Evolutionary conservation across 129 eudicot species (phyloP).

Genomic region (Chrysanthemum lavandulifolium): DNA sequence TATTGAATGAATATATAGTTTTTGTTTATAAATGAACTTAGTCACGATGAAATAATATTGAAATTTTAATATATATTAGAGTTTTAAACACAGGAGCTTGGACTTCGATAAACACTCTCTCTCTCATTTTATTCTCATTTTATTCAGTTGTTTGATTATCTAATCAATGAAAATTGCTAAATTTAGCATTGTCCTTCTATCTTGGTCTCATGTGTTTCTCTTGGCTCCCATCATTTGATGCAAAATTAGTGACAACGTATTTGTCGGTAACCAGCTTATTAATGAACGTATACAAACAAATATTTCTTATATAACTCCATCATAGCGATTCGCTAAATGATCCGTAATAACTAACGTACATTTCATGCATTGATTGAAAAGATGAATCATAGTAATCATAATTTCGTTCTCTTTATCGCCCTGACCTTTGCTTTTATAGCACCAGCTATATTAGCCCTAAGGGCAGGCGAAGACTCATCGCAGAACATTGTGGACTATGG

Average conservation of each 20-base stretch:
- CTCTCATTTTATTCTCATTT: not conserved
- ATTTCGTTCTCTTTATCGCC: conserved; percentile 11
- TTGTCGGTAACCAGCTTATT: conserved; percentile 18
- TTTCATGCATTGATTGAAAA: not conserved
- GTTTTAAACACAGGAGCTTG: too few relatives aligned
- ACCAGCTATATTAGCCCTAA: not conserved
- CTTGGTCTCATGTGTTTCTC: not conserved
- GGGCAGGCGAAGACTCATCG: conserved; percentile 14
- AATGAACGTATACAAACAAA: conserved; percentile 5
- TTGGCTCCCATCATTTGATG: not conserved
- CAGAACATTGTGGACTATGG: conserved; percentile 10
- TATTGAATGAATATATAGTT: too few relatives aligned
- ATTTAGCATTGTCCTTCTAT: conserved; percentile 8
- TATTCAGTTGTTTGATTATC: conserved; percentile 7
- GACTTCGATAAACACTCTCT: conserved; percentile 16
- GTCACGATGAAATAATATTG: too few relatives aligned
- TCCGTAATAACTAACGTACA: not conserved
- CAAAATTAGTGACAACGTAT: not conserved
- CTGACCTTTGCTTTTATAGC: conserved; percentile 6
- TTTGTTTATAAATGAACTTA: too few relatives aligned
- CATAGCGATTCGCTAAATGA: not conserved
- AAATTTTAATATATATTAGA: too few relatives aligned
- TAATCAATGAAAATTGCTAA: not conserved
- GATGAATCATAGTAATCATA: not conserved
- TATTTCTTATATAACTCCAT: not conserved